Conservation (phyloP, 73 alveolate species). For the Tetrahymena malaccensis region DNA sequence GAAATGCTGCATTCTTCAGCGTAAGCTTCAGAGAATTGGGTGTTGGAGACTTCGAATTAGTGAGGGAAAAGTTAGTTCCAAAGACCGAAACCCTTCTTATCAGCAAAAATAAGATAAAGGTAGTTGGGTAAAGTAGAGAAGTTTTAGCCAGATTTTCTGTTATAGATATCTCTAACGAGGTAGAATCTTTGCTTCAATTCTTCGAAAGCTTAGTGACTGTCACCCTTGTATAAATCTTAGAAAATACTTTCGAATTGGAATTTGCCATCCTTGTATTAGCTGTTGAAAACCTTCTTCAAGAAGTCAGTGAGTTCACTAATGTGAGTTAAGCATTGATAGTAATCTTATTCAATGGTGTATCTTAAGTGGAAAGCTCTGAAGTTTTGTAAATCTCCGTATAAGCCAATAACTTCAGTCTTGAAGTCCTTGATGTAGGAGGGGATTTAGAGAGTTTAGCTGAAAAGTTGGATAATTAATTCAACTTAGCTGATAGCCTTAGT, state of each 20-base stretch:
- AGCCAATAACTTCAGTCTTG: background rate
- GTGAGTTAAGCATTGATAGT: background rate
- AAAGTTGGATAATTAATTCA: background rate
- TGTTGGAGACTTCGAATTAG: background rate
- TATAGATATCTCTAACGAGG: background rate
- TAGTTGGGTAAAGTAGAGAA: background rate
- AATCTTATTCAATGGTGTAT: background rate
- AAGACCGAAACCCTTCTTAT: background rate
- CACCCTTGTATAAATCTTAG: background rate
- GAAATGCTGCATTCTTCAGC: background rate
- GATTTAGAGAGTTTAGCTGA: background rate
- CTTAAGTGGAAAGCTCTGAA: background rate
- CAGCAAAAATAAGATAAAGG: background rate
- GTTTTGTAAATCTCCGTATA: background rate
- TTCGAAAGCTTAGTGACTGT: background rate
- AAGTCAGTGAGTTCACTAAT: background rate
- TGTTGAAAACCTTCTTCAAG: background rate
- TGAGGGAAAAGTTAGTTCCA: background rate
- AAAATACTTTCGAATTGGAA: background rate
- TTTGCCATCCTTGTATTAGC: background rate
- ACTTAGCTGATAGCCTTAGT: background rate
- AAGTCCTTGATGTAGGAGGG: background rate
- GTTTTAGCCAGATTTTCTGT: background rate
- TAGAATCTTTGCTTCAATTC: background rate
- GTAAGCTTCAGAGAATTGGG: background rate